Evolutionary conservation across 805 yeast species (phyloP).

Genomic region (Zygosaccharomyces gambellarensis): DNA sequence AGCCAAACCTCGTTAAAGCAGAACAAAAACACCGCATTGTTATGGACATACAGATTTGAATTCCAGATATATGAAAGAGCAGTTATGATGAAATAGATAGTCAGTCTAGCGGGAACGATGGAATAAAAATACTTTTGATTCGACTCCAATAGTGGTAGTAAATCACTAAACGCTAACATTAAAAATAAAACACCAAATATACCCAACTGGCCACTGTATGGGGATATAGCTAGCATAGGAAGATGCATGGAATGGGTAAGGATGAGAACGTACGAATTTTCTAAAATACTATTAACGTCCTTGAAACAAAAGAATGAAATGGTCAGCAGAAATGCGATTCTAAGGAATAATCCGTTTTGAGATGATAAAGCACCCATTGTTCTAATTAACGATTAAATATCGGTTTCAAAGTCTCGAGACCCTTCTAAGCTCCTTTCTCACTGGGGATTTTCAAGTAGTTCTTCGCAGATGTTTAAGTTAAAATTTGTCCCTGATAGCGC

Average conservation of each 20-base stretch:
- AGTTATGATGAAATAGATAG: slow-evolving; percentile 46
- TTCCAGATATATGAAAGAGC: slow-evolving; percentile 45
- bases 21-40: slow-evolving; percentile 56
- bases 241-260: slow-evolving; percentile 58
- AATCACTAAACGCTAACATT: slow-evolving; percentile 46
- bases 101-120: slow-evolving; percentile 53
- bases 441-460: no score
- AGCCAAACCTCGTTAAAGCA: slow-evolving; percentile 66
- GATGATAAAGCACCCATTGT: slow-evolving; percentile 51
- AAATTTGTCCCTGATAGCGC: background rate
- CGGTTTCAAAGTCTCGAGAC: background rate
- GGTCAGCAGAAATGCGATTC: slow-evolving; percentile 43
- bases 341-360: slow-evolving; percentile 42
- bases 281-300: slow-evolving; percentile 43
- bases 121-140: slow-evolving; percentile 51
- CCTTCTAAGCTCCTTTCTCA: no score
- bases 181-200: slow-evolving; percentile 44
- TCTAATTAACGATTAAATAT: background rate
- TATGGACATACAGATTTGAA: slow-evolving; percentile 45
- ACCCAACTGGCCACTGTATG: slow-evolving; percentile 46
- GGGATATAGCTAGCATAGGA: slow-evolving; percentile 31
- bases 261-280: slow-evolving; percentile 45
- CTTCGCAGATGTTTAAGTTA: background rate
- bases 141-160: slow-evolving; percentile 50
- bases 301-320: slow-evolving; percentile 45